Evolutionary conservation across 805 yeast species (phyloP).

Genomic region (Brettanomyces sp.): DNA sequence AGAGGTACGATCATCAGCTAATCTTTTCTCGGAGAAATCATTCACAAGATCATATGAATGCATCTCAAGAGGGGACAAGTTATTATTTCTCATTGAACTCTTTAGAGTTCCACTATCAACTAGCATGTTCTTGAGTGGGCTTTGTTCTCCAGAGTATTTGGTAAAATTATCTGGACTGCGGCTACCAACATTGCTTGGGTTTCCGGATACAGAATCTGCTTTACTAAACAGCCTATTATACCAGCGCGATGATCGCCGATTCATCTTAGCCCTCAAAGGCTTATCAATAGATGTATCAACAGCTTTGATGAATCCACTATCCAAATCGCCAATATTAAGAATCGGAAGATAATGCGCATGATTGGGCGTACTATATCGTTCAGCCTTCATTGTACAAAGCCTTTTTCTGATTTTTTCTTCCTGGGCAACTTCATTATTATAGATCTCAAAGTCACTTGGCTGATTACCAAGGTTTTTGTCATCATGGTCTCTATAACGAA

Average conservation of each 20-base stretch:
- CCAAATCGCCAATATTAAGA: conserved; percentile 15
- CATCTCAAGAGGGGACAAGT: conserved; percentile 17
- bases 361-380: conserved; percentile 1
- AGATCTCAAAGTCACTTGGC: conserved; percentile 21
- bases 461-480: background rate
- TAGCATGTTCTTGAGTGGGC: background rate
- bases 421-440: conserved; percentile 14
- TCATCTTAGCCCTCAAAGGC: background rate
- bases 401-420: conserved; percentile 19
- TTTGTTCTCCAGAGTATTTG: background rate
- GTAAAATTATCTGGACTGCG: background rate
- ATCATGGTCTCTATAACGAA: too few relatives aligned
- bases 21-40: background rate
- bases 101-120: background rate
- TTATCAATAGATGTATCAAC: background rate
- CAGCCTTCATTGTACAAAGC: conserved; percentile 6
- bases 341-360: conserved; percentile 9
- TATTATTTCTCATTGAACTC: background rate
- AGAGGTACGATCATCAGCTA: background rate
- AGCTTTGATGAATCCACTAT: conserved; percentile 10
- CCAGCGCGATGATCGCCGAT: background rate
- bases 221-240: background rate
- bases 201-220: background rate
- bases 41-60: conserved; percentile 7
- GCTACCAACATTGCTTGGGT: background rate